A percentile compares a stretch with the other conserved stretches of the same genome.
These are phyloP conservation scores for Arthrobotrys entomopaga DNA, from an alignment of 2,329 filamentous ascomycete species.

Conservation along the genomic window DNA sequence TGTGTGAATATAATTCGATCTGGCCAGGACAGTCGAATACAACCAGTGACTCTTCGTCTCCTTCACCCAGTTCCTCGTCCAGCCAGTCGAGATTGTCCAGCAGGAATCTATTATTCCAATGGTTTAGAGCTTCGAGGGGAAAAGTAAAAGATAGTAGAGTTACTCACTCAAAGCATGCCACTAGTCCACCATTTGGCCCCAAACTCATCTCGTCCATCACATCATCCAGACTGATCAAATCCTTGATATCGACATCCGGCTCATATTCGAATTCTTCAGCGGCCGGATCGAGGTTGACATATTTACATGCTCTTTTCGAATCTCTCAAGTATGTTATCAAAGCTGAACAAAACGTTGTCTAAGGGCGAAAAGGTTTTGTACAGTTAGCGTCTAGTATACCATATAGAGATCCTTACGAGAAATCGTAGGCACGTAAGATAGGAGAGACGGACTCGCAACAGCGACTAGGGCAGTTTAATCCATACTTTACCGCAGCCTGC, in stretches of 20 bases:
- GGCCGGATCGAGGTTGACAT: slow-evolving; percentile 94
- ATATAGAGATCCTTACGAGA: too few species aligned
- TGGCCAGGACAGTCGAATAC: slow-evolving; percentile 99
- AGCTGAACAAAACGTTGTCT: slow-evolving; percentile 93
- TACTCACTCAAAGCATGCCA: slow-evolving; percentile 85
- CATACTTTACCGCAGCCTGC: slow-evolving; percentile 89
- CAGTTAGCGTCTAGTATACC: too few species aligned
- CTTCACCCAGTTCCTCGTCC: slow-evolving; percentile 80
- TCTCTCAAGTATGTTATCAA: slow-evolving; percentile 92
- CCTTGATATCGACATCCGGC: slow-evolving; percentile 93
- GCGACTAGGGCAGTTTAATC: slow-evolving; percentile 42
- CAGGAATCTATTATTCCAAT: slow-evolving; percentile 70
- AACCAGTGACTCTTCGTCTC: slow-evolving; percentile 95
- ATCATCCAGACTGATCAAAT: slow-evolving; percentile 91
- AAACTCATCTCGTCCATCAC: slow-evolving; percentile 95
- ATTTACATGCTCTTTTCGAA: slow-evolving; percentile 60
- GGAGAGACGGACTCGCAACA: slow-evolving; percentile 24
- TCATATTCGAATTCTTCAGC: slow-evolving; percentile 91
- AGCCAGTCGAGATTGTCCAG: slow-evolving; percentile 94
- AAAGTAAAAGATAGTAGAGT: neutral
- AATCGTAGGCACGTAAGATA: slow-evolving; percentile 9
- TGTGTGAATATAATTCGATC: slow-evolving; percentile 97
- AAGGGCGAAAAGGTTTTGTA: slow-evolving; percentile 13
- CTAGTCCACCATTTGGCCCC: slow-evolving; percentile 89
- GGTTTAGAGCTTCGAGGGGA: slow-evolving; percentile 2